Evolutionary conservation across 1,284 basidiomycete species (phyloP).

Genomic region (Boletus mariae): DNA sequence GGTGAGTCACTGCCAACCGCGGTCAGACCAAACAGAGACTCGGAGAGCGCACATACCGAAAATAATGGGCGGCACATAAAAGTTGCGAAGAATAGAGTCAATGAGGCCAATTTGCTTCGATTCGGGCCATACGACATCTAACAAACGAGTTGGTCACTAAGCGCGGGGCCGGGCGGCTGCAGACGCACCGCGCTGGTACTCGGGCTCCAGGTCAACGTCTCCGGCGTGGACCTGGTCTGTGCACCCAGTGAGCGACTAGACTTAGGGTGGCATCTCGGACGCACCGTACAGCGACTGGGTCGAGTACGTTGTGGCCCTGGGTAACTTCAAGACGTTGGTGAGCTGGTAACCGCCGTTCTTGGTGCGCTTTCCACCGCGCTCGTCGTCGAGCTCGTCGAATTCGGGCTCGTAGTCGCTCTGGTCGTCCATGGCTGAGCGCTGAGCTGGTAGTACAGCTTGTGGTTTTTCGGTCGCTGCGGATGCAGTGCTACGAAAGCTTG

Average conservation of each 20-base stretch:
- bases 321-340: slow-evolving; percentile 52
- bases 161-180: neutral
- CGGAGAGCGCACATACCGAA: slow-evolving; percentile 45
- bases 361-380: slow-evolving; percentile 15
- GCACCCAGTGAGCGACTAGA: neutral
- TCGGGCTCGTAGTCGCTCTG: slow-evolving; percentile 21
- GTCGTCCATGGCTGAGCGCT: slow-evolving; percentile 1
- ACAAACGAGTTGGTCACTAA: neutral
- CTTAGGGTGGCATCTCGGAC: neutral
- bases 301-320: slow-evolving; percentile 65
- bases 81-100: slow-evolving; percentile 69
- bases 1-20: slow-evolving; percentile 23
- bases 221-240: slow-evolving; percentile 57
- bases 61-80: slow-evolving; percentile 71
- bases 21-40: neutral
- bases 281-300: slow-evolving; percentile 62
- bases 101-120: slow-evolving; percentile 67
- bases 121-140: slow-evolving; percentile 65
- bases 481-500: too few relatives aligned
- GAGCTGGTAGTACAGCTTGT: neutral
- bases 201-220: slow-evolving; percentile 66
- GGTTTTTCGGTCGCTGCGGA: neutral
- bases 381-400: slow-evolving; percentile 19
- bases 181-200: slow-evolving; percentile 67
- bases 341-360: slow-evolving; percentile 43